These are phyloP conservation scores for Ilex aquifolium DNA, from an alignment of 257 asterid species.

Conservation along the genomic window DNA sequence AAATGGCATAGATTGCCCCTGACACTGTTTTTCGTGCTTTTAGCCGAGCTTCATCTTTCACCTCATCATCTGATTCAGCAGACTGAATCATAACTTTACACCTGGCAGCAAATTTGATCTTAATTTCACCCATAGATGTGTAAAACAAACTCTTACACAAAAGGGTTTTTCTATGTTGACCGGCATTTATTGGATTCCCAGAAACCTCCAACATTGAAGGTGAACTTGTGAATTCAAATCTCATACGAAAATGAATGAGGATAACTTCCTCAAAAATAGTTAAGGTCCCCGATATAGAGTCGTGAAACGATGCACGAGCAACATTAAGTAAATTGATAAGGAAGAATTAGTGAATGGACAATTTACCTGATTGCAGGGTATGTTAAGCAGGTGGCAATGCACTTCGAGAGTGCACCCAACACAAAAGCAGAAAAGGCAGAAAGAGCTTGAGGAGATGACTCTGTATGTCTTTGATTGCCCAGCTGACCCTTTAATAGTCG, in stretches of 20 bases:
- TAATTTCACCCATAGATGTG: neutral
- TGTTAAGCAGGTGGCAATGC: slow-evolving; percentile 76
- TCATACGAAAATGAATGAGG: too few relatives aligned
- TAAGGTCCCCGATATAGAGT: too few relatives aligned
- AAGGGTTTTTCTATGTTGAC: too few relatives aligned
- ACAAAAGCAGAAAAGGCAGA: slow-evolving; percentile 79
- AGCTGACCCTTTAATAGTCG: slow-evolving; percentile 42
- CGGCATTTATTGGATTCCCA: too few relatives aligned
- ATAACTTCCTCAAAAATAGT: too few relatives aligned
- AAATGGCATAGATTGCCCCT: slow-evolving; percentile 51
- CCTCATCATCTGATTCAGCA: slow-evolving; percentile 57
- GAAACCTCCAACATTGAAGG: too few relatives aligned
- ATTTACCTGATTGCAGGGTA: slow-evolving; percentile 78
- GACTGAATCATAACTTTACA: slow-evolving; percentile 91
- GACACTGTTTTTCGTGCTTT: slow-evolving; percentile 48
- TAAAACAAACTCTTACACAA: too few relatives aligned
- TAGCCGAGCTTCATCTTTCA: slow-evolving; percentile 24
- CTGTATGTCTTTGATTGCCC: slow-evolving; percentile 23
- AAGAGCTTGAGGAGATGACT: slow-evolving; percentile 54
- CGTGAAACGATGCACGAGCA: too few relatives aligned
- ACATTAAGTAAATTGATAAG: too few relatives aligned
- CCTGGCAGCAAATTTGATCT: slow-evolving; percentile 31
- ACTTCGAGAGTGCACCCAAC: slow-evolving; percentile 77
- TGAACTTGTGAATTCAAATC: too few relatives aligned
- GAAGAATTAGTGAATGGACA: slow-evolving; percentile 3